These are phyloP conservation scores for Daldinia loculata DNA, from an alignment of 495 filamentous ascomycete genomes.

Conservation along the genomic window DNA sequence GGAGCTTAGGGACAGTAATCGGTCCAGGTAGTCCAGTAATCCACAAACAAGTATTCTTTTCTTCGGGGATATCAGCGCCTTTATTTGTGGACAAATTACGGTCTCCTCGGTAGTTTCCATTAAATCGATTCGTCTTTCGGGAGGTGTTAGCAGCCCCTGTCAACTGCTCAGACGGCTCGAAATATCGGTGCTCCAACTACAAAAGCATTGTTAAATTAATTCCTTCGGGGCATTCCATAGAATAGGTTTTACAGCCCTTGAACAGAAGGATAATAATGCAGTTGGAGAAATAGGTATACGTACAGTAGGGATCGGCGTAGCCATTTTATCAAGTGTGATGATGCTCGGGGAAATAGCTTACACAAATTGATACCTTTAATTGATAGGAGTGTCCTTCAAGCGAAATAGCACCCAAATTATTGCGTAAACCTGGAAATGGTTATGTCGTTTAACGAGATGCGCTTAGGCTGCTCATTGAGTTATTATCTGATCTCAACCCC, in stretches of 20 bases:
- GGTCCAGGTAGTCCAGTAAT: conserved; percentile 12
- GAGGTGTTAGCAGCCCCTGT: background rate
- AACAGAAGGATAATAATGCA: background rate
- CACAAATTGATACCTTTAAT: background rate
- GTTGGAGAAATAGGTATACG: background rate
- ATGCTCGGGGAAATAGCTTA: background rate
- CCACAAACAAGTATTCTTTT: conserved; percentile 30
- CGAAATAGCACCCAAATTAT: background rate
- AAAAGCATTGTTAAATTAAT: conserved; percentile 1
- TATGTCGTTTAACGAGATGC: background rate
- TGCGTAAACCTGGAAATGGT: background rate
- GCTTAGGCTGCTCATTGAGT: background rate
- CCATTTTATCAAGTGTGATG: background rate
- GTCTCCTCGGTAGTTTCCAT: conserved; percentile 30
- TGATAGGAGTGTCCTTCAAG: background rate
- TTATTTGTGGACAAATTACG: conserved; percentile 1
- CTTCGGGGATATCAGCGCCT: conserved; percentile 14
- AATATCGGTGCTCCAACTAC: conserved; percentile 17
- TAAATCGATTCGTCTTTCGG: background rate
- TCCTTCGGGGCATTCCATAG: background rate
- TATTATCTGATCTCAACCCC: background rate
- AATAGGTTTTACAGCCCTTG: background rate
- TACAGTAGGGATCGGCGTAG: conserved; percentile 2
- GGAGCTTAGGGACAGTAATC: conserved; percentile 1
- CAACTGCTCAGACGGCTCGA: conserved; percentile 27